Percentiles rank a stretch among this genome's conserved stretches.
Conservation (phyloP, 2,329 filamentous ascomycete genomes). For the Aspergillus brunneoviolaceus region DNA sequence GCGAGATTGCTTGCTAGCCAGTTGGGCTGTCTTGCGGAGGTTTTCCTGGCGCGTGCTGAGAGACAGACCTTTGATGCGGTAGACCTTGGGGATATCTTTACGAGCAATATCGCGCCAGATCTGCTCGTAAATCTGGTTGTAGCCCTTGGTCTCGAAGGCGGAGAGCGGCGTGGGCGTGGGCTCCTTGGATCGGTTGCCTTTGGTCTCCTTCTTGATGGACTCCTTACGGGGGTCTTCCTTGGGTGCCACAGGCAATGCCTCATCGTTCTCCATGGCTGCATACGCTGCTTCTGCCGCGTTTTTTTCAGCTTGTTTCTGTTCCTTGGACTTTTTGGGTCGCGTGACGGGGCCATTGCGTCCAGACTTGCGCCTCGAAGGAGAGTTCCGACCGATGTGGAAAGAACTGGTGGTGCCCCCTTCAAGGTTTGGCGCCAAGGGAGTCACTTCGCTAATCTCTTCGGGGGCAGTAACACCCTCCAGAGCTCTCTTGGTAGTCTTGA, state of each 20-base stretch:
- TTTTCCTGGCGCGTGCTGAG: slow-evolving; percentile 89
- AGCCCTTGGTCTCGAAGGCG: slow-evolving; percentile 82
- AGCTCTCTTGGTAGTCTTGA: slow-evolving; percentile 82
- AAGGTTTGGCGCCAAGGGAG: slow-evolving; percentile 73
- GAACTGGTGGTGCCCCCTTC: slow-evolving; percentile 84
- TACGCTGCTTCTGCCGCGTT: slow-evolving; percentile 83
- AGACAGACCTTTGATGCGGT: slow-evolving; percentile 81
- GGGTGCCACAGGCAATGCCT: slow-evolving; percentile 52
- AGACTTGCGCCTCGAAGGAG: slow-evolving; percentile 52
- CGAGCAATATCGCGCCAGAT: slow-evolving; percentile 94
- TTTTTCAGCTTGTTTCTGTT: slow-evolving; percentile 68
- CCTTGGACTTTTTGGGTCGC: slow-evolving; percentile 83
- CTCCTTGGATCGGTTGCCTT: slow-evolving; percentile 43
- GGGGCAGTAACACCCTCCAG: slow-evolving; percentile 75
- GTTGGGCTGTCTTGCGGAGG: slow-evolving; percentile 91
- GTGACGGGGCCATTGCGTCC: slow-evolving; percentile 53
- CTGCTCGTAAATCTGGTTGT: slow-evolving; percentile 95
- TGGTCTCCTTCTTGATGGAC: slow-evolving; percentile 45
- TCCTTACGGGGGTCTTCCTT: slow-evolving; percentile 55
- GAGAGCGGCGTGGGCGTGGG: slow-evolving; percentile 54
- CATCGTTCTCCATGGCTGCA: slow-evolving; percentile 59
- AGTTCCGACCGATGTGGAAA: slow-evolving; percentile 67
- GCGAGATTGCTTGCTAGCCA: slow-evolving; percentile 95
- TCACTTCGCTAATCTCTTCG: slow-evolving; percentile 71
- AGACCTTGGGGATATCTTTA: slow-evolving; percentile 91